Percentiles rank a stretch among this genome's conserved stretches.
Evolutionary conservation across 768 basidiomycete species (phyloP).

Genomic region (Boletus vermiculosoides): DNA sequence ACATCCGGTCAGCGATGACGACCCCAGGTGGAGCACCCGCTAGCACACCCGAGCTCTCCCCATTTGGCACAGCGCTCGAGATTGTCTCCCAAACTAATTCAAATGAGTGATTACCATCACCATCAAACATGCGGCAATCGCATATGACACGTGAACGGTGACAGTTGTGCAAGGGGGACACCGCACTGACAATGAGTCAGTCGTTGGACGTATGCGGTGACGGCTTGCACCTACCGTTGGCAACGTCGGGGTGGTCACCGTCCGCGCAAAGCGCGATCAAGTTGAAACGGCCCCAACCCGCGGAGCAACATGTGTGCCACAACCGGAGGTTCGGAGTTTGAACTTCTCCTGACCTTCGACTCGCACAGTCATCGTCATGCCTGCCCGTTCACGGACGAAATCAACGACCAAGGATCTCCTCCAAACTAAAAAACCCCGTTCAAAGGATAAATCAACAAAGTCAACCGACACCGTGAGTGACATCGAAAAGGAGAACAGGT

Average conservation of each 20-base stretch:
- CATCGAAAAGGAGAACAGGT: constrained; percentile 33
- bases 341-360: constrained; percentile 30
- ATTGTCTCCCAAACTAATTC: constrained; percentile 6
- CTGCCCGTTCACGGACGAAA: constrained; percentile 47
- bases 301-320: constrained; percentile 23
- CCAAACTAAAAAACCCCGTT: background rate
- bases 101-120: constrained; percentile 8
- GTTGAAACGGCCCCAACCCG: background rate
- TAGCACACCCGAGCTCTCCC: constrained; percentile 4
- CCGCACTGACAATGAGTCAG: background rate
- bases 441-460: constrained; percentile 21
- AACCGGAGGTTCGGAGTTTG: constrained; percentile 31
- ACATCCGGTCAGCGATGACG: background rate
- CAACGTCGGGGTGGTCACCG: constrained; percentile 5
- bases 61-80: constrained; percentile 12
- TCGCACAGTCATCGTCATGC: constrained; percentile 36
- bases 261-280: background rate
- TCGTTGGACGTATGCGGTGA: constrained; percentile 1
- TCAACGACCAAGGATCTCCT: constrained; percentile 23
- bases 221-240: background rate
- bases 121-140: constrained; percentile 8
- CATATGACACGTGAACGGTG: constrained; percentile 13
- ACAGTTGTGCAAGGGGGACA: background rate
- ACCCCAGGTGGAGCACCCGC: constrained; percentile 2
- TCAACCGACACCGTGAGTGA: constrained; percentile 25